A percentile compares a stretch with the other conserved stretches of the same genome.
phyloP scores from a whole-genome alignment of 2,329 filamentous ascomycete genomes.

The Hymenoscyphus linearis region DNA sequence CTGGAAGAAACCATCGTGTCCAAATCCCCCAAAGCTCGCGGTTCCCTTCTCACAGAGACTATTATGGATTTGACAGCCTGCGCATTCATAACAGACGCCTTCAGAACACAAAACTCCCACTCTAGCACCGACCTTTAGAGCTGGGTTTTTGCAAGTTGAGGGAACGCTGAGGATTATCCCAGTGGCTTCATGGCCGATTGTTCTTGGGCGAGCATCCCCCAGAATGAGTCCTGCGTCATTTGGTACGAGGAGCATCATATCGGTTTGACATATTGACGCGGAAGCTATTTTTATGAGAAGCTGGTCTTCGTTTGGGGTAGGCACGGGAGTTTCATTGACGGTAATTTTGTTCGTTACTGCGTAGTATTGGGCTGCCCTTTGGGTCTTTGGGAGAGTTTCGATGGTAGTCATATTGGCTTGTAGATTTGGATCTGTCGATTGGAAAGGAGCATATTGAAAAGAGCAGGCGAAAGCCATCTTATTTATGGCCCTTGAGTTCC shows the following conservation, averaged over 20 bases:
- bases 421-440: background rate
- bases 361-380: conserved; percentile 6
- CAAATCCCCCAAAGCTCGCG: conserved; percentile 39
- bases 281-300: conserved; percentile 35
- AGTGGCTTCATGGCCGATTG: conserved; percentile 19
- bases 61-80: conserved; percentile 42
- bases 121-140: conserved; percentile 12
- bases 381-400: conserved; percentile 4
- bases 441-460: too few species aligned
- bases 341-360: conserved; percentile 5
- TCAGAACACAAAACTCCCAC: conserved; percentile 16
- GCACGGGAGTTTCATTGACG: conserved; percentile 36
- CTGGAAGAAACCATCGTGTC: conserved; percentile 40
- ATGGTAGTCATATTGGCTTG: background rate
- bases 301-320: conserved; percentile 38
- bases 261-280: conserved; percentile 37
- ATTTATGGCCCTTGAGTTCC: too few species aligned
- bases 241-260: conserved; percentile 27
- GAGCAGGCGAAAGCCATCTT: too few species aligned
- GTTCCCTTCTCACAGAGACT: conserved; percentile 36
- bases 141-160: conserved; percentile 7
- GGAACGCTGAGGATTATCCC: conserved; percentile 14
- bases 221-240: conserved; percentile 7
- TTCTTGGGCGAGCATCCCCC: conserved; percentile 9
- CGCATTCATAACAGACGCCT: conserved; percentile 30